Base-by-base conservation (phyloP, 2,329 filamentous ascomycete species). In the Paracamarosporium sp. region DNA sequence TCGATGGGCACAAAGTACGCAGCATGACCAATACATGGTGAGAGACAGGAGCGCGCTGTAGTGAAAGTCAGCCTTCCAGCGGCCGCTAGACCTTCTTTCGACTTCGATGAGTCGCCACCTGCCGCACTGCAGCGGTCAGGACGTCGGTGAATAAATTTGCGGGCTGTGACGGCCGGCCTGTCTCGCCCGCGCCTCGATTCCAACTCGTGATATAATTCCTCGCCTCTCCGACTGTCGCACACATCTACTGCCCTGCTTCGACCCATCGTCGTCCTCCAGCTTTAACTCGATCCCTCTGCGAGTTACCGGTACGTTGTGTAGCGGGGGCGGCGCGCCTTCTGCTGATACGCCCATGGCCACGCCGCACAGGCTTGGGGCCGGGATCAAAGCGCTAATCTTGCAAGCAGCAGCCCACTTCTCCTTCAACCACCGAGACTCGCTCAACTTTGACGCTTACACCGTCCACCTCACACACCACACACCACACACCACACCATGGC, bases 401-500 rank as follows among this genome's bases (percentile, higher is more conserved):
- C 57, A 55, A 57, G 64, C 69, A 57, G 64, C 69, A 70, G 70
- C 72, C 72, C 73, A 70, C 70, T 70, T 69, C 69, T 65, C 36
- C 66, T 71, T 67, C 58, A 66, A 65, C 62, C 61, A 67, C 63
- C 60, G 27, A 67, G 70, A 59, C 67, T 62, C 67, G 58, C 66
- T 66, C 58, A 43, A 62, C 59, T 48, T 56, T 56, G 46, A 53
- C 51, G 51, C 51, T 59, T 28, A 50, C 51, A 45, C 56, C 59
- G 52, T 54, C 56, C 57, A 55, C 58, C 57, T 38, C 46, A 54
- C 59, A 59, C 62, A n/a, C 51, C 54, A 50, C 60, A 59, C 58
- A 27, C 43, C 57, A 50, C 57, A 64, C 64, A 60, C 53, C 44
- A 55, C 59, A 53, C 69, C 61, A 95, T 95, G 91, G 91, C 91